phyloP scores from a whole-genome alignment of 179 eudicot genomes.

The Silene coronaria region DNA sequence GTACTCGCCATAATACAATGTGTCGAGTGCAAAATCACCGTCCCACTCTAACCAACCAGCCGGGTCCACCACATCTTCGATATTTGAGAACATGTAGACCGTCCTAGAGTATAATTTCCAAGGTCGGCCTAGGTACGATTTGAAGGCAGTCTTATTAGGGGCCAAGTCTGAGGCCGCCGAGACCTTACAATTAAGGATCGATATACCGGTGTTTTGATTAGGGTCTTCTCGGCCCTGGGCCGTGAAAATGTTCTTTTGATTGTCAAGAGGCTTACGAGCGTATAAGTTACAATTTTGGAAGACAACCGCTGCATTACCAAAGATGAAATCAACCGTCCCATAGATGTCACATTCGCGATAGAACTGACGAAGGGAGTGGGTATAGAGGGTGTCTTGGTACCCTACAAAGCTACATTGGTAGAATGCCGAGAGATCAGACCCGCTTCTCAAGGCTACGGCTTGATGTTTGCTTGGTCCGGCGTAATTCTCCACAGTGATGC shows the following conservation, averaged over 20 bases:
- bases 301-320: constrained; percentile 41
- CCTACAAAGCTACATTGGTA: constrained; percentile 39
- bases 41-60: constrained; percentile 47
- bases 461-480: constrained; percentile 38
- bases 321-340: constrained; percentile 40
- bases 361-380: constrained; percentile 35
- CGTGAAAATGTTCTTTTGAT: constrained; percentile 34
- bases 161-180: constrained; percentile 34
- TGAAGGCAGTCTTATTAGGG: constrained; percentile 19
- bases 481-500: constrained; percentile 37
- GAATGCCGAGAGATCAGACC: constrained; percentile 34
- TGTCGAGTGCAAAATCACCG: constrained; percentile 31
- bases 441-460: constrained; percentile 38
- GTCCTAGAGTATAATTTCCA: constrained; percentile 37
- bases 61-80: constrained; percentile 38
- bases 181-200: constrained; percentile 35
- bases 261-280: constrained; percentile 28
- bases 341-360: constrained; percentile 39
- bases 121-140: constrained; percentile 33
- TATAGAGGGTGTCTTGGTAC: constrained; percentile 42
- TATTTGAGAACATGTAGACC: constrained; percentile 22
- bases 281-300: constrained; percentile 37
- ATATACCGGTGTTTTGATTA: constrained; percentile 43
- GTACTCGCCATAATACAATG: constrained; percentile 43
- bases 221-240: constrained; percentile 41